Evolutionary conservation across 192 early-diverging fungal genomes (phyloP), one percentile per base, ranked within the genome.

Genomic region (Funneliformis geosporum): DNA sequence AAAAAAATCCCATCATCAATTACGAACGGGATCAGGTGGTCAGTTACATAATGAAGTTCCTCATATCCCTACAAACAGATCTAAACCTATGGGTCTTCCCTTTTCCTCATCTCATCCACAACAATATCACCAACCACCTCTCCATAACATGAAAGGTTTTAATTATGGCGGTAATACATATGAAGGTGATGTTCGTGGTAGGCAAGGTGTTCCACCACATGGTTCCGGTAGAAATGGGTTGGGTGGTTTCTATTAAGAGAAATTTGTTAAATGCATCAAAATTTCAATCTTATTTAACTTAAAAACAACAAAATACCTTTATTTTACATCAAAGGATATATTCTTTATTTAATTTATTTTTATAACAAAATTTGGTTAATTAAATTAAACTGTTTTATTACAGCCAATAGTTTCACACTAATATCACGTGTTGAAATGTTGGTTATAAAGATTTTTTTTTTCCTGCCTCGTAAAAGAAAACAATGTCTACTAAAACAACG

Each of bases 211-310:
- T 23, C 27, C 8, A 65, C 62, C 62, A 16, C 62, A 25, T 65
- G 62, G 23, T 65, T 10, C 62, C 27, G 25, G 8, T 65, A 18
- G 21, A 43, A 69, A 69, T 43, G 43, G 67, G 42, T 7, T 25
- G 25, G 67, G 67, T 69, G 67, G 27, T 28, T 69, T 43, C 67
- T 69, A 42, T 69, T 69, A 69, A 69, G 5, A 55, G 16, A 55
- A 3, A 21, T 21, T 55, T 55, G 33, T 2, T 33, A 0, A 33
- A 33, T n/a, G n/a, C n/a, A n/a, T n/a, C n/a, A n/a, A n/a, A n/a
- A n/a, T n/a, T n/a, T 33, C 33, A 2, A 33, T 65, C 12, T 65
- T 28, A 6, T 65, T 16, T 60, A n/a, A 21, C 59, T n/a, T 60
- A n/a, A 7, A n/a, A n/a, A n/a, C 59, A 60, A 6, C 59, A 60